Evolutionary conservation across 108 stramenopile species (phyloP).

Genomic region (Cyclotella atomus): DNA sequence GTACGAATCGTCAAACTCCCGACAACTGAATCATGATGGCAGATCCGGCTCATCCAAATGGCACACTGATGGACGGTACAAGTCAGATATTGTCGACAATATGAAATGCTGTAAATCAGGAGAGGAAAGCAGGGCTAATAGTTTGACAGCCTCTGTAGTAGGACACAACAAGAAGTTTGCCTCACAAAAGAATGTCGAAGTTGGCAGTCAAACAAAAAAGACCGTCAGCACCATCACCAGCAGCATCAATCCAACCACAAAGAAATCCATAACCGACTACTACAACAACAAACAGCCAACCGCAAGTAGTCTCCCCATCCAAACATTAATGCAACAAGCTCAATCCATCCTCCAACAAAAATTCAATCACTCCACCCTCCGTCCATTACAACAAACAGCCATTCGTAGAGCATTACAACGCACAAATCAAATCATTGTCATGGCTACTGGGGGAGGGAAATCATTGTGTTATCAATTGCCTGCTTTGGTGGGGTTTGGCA

Average conservation of each 20-base stretch:
- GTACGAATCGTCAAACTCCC: too few species aligned
- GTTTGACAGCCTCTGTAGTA: too few species aligned
- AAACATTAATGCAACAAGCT: conserved; percentile 28
- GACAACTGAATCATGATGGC: too few species aligned
- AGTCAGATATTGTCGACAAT: too few species aligned
- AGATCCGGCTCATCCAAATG: too few species aligned
- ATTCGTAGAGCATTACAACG: conserved; percentile 56
- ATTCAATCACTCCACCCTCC: conserved; percentile 60
- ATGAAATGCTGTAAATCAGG: too few species aligned
- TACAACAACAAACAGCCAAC: too few species aligned
- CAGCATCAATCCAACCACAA: neutral
- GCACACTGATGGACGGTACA: too few species aligned
- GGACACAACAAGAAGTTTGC: neutral
- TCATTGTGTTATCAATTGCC: conserved; percentile 95
- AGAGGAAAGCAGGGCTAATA: too few species aligned
- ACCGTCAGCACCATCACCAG: neutral
- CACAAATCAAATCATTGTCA: conserved; percentile 76
- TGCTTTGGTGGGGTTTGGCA: conserved; percentile 67
- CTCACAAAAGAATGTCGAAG: too few species aligned
- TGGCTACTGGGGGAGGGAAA: conserved; percentile 98
- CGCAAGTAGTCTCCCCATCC: conserved; percentile 12
- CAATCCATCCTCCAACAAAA: conserved; percentile 41
- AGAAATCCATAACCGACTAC: conserved; percentile 13
- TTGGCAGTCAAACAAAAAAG: neutral
- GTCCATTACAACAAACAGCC: conserved; percentile 65